Evolutionary conservation across 495 filamentous ascomycete species (phyloP), one percentile per base, ranked within the genome.

Genomic region (Chaetomidium leptoderma): DNA sequence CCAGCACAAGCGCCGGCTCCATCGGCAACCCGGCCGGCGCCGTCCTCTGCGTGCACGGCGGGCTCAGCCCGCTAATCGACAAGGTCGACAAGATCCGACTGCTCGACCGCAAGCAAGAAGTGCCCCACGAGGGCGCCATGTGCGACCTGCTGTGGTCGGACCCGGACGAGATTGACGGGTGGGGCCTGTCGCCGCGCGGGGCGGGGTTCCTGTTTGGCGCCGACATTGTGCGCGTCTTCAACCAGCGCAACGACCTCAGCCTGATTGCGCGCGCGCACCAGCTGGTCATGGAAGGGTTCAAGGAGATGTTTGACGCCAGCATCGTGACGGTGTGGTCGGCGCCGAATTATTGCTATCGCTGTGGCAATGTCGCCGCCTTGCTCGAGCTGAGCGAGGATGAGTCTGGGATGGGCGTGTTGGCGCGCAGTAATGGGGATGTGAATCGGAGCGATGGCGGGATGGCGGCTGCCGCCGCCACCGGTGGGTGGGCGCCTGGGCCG

Each of bases 271-370:
- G 93, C 54, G 93, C 93, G 17, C 93, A 98, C 68, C 93, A 98
- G 73, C 83, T 98, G 24, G 93, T 98, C 33, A 98, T 97, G 93
- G 93, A 98, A 70, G 93, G 93, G 9, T 97, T 96, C 73, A 97
- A 97, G 72, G 93, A 97, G 75, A 97, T 97, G 92, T 97, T 97
- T 63, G 92, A 97, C 62, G 83, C 81, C 16, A 88, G 83, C 23
- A 96, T 98, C 56, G 93, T 98, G 5, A 98, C 93, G 0, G 92
- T 98, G 46, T 97, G 93, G 93, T 90, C 85, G 9, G 93, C 93
- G 45, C 93, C 93, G 2, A 98, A 98, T 69, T 98, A 98, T 72
- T 98, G 93, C 74, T 98, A 98, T 74, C 83, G 93, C 19, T 98
- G 93, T 63, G 93, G 93, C 0, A 98, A 98, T 63, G 95, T 98